Percentiles rank a stretch among this genome's conserved stretches.
Evolutionary conservation across 2,329 filamentous ascomycete genomes (phyloP).

Genomic region (Ustilaginoidea virens): DNA sequence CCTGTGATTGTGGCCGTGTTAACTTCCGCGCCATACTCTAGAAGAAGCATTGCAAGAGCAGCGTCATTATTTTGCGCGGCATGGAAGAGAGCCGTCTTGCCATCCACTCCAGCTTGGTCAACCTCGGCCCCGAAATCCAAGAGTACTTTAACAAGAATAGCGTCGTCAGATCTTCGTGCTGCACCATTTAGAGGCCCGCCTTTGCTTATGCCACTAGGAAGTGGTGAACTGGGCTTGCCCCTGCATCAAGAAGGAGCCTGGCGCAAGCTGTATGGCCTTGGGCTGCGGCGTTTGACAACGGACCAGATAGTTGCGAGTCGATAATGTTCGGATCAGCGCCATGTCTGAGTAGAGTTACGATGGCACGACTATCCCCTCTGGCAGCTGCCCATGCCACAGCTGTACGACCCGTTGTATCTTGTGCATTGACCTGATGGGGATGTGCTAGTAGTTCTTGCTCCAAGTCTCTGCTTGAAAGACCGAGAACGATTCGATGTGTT

Average conservation of each 20-base stretch:
- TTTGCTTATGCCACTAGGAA: slow-evolving; percentile 11
- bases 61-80: slow-evolving; percentile 15
- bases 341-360: slow-evolving; percentile 7
- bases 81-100: slow-evolving; percentile 16
- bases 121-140: slow-evolving; percentile 19
- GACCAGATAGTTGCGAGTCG: slow-evolving; percentile 9
- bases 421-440: slow-evolving; percentile 5
- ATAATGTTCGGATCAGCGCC: slow-evolving; percentile 9
- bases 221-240: slow-evolving; percentile 10
- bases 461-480: slow-evolving; percentile 4
- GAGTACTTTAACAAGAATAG: slow-evolving; percentile 14
- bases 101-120: slow-evolving; percentile 15
- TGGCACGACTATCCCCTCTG: slow-evolving; percentile 5
- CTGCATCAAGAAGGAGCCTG: slow-evolving; percentile 9
- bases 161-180: slow-evolving; percentile 14
- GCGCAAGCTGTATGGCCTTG: slow-evolving; percentile 8
- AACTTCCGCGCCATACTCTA: slow-evolving; percentile 19
- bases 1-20: slow-evolving; percentile 13
- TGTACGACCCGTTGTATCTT: slow-evolving; percentile 9
- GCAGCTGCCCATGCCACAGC: slow-evolving; percentile 10
- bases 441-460: slow-evolving; percentile 6
- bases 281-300: slow-evolving; percentile 9
- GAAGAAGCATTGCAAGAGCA: slow-evolving; percentile 15
- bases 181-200: slow-evolving; percentile 16
- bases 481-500: slow-evolving; percentile 9